Base-by-base conservation (phyloP, 2,329 filamentous ascomycete genomes). In the Scedosporium apiospermum region DNA sequence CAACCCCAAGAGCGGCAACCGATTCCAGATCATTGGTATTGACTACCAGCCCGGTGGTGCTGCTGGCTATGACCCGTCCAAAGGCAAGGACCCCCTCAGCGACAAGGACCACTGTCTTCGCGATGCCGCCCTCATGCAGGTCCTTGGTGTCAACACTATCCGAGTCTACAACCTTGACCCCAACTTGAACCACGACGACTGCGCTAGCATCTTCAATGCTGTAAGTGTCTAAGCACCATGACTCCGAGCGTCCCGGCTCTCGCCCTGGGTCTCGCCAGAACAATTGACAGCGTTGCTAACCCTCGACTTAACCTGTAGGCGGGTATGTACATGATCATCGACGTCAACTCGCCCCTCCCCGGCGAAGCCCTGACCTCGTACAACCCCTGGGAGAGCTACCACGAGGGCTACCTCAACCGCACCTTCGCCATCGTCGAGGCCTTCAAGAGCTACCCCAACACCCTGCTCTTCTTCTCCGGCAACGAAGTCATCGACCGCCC, bases 401-500 rank as follows among this genome's bases (percentile, higher is more conserved):
- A 84, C 69, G 75, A 74, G 60, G 73, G 72, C 21, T 88, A 88
- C 71, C 75, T 88, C 63, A 87, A 87, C 75, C 82, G 84, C 67
- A 88, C 84, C 49, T 88, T 88, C 71, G 83, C 83, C 64, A 79
- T 88, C 58, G 84, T 87, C 27, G 85, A 88, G 75, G 83, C 84
- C 46, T 88, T 88, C 76, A 83, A 83, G 77, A 78, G 76, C 74
- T 88, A 87, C 70, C 84, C 84, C 69, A 88, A 88, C 75, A 85
- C 84, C 10, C 77, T 87, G n/a, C 78, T 82, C 63, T 92, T 89
- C 82, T 92, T 91, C 78, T 87, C 88, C 57, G 89, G 86, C 63
- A 92, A 92, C 74, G 89, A 92, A 75, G 87, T 91, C 70, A 89
- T 91, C 75, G 87, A 89, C 73, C 78, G 87, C 66, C 78, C 84